Base-by-base conservation (phyloP, 345 rosid species). In the Rubroshorea leprosula region DNA sequence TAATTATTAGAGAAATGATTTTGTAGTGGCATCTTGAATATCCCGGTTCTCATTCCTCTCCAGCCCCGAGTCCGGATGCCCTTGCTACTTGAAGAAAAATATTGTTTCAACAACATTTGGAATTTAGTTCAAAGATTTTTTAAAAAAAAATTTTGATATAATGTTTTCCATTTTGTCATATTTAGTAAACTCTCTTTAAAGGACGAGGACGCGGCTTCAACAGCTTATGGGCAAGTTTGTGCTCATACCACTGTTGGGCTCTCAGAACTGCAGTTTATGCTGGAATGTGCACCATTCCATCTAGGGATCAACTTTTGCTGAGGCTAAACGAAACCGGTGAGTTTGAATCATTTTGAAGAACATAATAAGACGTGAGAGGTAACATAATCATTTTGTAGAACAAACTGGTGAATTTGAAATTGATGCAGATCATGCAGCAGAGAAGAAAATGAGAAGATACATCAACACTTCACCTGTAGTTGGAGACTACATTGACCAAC, bases 281-380 rank as follows among this genome's bases (percentile, higher is more conserved):
- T 1, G 98, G 96, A 55, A 92, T 92, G 97, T 86, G 83, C 61
- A 72, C 99, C 45, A 89, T 92, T 52, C 99, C 99, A 24, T 61
- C 86, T 0, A 77, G 89, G 67, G 91, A 83, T 16, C 91, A 81
- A 35, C 97, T 89, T 55, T 51, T 92, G 74, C 56, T 67, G 61
- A 88, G 74, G 66, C 97, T 89, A 57, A 68, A 77, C 27, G 99
- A 93, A 82, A 83, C 94, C 18, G 88, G 92, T 81, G 49, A 73
- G 76, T 59, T 52, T 27, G 23, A 31, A 19, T 55, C 24, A 5
- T 47, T 29, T 12, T 56, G n/a, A n/a, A n/a, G n/a, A n/a, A n/a
- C n/a, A n/a, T n/a, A n/a, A n/a, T n/a, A n/a, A n/a, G n/a, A n/a
- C 31, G 31, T 27, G 4, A 3, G 31, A 27, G 4, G 31, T 27